Evolutionary conservation across 345 rosid species (phyloP), one percentile per base, ranked within the genome.

Genomic region (Microthlaspi erraticum): DNA sequence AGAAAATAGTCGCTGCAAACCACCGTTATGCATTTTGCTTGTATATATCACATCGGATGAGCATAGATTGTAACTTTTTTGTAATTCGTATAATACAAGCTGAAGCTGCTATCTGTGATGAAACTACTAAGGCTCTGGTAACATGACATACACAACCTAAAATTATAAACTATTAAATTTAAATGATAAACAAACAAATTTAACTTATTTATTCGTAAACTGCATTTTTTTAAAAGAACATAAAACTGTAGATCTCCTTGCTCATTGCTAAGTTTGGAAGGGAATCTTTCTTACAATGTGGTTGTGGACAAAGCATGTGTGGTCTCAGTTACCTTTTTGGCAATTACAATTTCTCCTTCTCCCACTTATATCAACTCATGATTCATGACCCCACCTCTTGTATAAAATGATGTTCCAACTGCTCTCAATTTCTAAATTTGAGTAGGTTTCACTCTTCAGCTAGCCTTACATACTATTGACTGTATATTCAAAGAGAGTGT

Each of bases 271-370:
- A 34, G 60, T 65, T 66, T 50, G 16, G 54, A 74, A 56, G 56
- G 50, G 49, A 60, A 60, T 66, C 68, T 74, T 73, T 66, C 33
- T 52, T 66, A 37, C 63, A 50, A 34, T 51, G 78, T 14, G 49
- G 26, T 59, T 66, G 55, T 66, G 54, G 60, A 26, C 46, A 43
- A 18, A 66, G 62, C 62, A 59, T 65, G 62, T 59, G 72, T 49
- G 60, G 78, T 66, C 61, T 57, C 66, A 39, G 0, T 56, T 73
- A 39, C 51, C 48, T 62, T 64, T 63, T 56, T 31, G 59, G 43
- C 59, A 38, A 64, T 37, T 31, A 39, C 46, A 49, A 19, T 39
- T 73, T 73, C 55, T 52, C 33, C 29, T 74, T 51, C 62, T 51
- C 46, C 67, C 68, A 67, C 63, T 42, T 14, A 33, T 8, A 50